Base-by-base conservation (phyloP, 108 stramenopile genomes). In the Skeletonema tropicum region DNA sequence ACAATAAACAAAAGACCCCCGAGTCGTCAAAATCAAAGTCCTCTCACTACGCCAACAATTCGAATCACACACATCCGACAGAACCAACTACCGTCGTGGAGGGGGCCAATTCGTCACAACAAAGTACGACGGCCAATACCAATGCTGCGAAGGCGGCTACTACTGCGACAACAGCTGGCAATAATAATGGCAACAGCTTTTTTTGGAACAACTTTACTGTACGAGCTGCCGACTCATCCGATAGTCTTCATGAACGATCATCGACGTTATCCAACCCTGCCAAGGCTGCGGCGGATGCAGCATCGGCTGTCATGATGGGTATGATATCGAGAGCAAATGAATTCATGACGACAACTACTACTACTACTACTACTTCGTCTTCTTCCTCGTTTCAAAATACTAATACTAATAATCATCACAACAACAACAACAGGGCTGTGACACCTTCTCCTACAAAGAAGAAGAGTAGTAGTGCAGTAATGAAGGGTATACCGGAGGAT, bases 281-380 rank as follows among this genome's bases (percentile, higher is more conserved):
- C 49, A 73, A 73, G 41, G 64, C 72, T 15, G 72, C 72, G 1
- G 74, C 65, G 0, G 58, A 66, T 13, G 74, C 60, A 0, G 71
- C 71, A 12, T 29, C 71, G 19, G 49, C 74, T 25, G 65, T 74
- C 13, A 30, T 59, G 48, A 49, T 49, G 48, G 48, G 48, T 1
- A 19, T 49, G 39, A 11, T 41, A 0, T 41, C 39, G 11, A 41
- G 39, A 11, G 39, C 39, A 49, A 49, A 49, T 17, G 48, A 21
- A 19, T 49, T 49, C 19, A 49, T 49, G 48, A 49, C 48, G 7
- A n/a, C n/a, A n/a, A n/a, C n/a, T n/a, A n/a, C n/a, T n/a, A n/a
- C n/a, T n/a, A n/a, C n/a, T n/a, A n/a, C n/a, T n/a, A n/a, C n/a
- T n/a, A 29, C 48, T 49, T 49, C 48, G 4, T 49, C 48, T 5